phyloP scores from a whole-genome alignment of 2,329 filamentous ascomycete species.

The Claviceps africana region DNA sequence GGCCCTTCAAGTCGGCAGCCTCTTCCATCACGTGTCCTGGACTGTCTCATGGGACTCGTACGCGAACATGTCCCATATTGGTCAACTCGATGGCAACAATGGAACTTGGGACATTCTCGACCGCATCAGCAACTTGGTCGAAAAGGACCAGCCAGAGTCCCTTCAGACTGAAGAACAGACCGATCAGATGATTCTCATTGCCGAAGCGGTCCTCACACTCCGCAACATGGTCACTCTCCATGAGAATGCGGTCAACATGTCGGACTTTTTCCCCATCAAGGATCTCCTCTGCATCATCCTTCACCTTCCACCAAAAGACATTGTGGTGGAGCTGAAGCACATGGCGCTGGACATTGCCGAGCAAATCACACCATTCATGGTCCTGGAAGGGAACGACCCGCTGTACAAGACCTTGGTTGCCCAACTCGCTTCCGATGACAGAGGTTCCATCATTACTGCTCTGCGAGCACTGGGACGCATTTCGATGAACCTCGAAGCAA shows the following conservation, averaged over 20 bases:
- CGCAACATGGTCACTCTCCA: constrained; percentile 92
- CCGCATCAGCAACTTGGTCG: constrained; percentile 50
- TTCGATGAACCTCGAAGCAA: constrained; percentile 70
- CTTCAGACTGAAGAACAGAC: constrained; percentile 59
- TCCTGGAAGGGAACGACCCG: constrained; percentile 57
- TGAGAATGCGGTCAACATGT: constrained; percentile 74
- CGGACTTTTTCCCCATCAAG: constrained; percentile 59
- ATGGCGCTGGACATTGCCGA: constrained; percentile 86
- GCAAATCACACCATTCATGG: constrained; percentile 71
- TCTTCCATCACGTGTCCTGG: constrained; percentile 79
- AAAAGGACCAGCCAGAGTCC: constrained; percentile 48
- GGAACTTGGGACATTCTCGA: constrained; percentile 46
- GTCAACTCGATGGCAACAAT: constrained; percentile 27
- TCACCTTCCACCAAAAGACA: constrained; percentile 58
- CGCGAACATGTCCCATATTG: constrained; percentile 39
- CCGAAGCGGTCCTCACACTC: constrained; percentile 74
- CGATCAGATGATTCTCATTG: constrained; percentile 60
- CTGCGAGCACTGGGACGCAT: constrained; percentile 75
- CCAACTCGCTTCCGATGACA: constrained; percentile 55
- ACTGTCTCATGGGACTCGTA: constrained; percentile 51
- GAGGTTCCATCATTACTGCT: constrained; percentile 67
- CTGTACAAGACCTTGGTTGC: constrained; percentile 62
- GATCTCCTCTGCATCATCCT: constrained; percentile 75
- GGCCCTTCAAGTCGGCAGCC: constrained; percentile 58
- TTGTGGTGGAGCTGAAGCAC: constrained; percentile 73